These are phyloP conservation scores for Ophiostoma sp. DNA, from an alignment of 2,329 filamentous ascomycete genomes.

Conservation along the genomic window DNA sequence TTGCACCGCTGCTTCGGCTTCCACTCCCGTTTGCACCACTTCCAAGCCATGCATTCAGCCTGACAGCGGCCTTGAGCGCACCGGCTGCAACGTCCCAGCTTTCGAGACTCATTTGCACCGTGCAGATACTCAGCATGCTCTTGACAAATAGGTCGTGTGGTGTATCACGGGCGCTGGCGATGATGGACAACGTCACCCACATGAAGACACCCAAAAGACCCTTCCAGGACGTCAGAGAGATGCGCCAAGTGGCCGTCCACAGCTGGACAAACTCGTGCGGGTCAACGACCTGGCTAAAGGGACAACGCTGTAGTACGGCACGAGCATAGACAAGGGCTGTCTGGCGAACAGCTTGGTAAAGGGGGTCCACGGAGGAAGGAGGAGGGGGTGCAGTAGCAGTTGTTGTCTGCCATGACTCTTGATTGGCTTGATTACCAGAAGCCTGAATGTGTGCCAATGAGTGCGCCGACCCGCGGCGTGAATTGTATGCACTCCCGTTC, in stretches of 20 bases:
- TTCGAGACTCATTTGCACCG: constrained; percentile 49
- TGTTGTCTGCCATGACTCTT: background rate
- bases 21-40: background rate
- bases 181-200: constrained; percentile 49
- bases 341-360: constrained; percentile 50
- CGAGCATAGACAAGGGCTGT: constrained; percentile 51
- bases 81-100: constrained; percentile 49
- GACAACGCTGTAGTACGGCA: constrained; percentile 45
- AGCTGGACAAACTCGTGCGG: constrained; percentile 44
- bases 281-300: constrained; percentile 45
- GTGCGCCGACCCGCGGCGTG: background rate
- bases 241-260: constrained; percentile 51
- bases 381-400: background rate
- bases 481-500: background rate
- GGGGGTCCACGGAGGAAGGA: constrained; percentile 39
- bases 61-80: constrained; percentile 41
- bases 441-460: background rate
- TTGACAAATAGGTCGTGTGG: constrained; percentile 49
- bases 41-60: constrained; percentile 47
- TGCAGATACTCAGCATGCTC: constrained; percentile 45
- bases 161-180: constrained; percentile 39
- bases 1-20: background rate
- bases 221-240: constrained; percentile 49
- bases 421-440: background rate
- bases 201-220: constrained; percentile 49